Percentiles rank a stretch among this genome's conserved stretches.
Conservation (phyloP, 768 basidiomycete species). For the Trametopsis cervina region DNA sequence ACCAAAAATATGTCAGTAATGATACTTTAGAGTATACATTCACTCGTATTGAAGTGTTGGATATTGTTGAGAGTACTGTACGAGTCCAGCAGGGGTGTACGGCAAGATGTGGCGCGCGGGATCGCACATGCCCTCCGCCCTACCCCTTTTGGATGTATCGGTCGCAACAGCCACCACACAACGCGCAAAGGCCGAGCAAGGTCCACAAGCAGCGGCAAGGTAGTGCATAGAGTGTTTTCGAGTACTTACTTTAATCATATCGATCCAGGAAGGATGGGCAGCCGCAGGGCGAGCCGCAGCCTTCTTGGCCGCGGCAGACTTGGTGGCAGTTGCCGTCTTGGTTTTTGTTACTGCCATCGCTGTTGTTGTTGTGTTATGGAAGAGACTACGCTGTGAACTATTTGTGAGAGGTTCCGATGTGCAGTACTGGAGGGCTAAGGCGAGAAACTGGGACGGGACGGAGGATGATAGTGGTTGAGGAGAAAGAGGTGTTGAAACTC, state of each 20-base stretch:
- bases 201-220: constrained; percentile 6
- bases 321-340: constrained; percentile 34
- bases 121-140: constrained; percentile 31
- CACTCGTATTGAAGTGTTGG: constrained; percentile 2
- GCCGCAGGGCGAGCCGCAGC: constrained; percentile 30
- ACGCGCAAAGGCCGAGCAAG: constrained; percentile 2
- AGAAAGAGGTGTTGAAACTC: constrained; percentile 27
- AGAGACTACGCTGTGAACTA: constrained; percentile 10
- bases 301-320: constrained; percentile 39
- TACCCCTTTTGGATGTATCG: constrained; percentile 31
- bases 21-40: constrained; percentile 1
- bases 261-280: constrained; percentile 56
- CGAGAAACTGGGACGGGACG: constrained; percentile 19
- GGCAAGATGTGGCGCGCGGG: constrained; percentile 23
- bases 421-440: constrained; percentile 16
- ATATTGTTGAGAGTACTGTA: background rate
- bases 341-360: constrained; percentile 31
- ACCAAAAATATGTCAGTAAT: constrained; percentile 14
- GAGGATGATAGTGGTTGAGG: constrained; percentile 44
- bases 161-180: constrained; percentile 10
- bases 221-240: constrained; percentile 10
- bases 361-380: constrained; percentile 28
- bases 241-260: constrained; percentile 72
- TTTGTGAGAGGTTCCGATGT: constrained; percentile 8
- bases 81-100: constrained; percentile 15